phyloP scores from a whole-genome alignment of 2,329 filamentous ascomycete genomes.

The Fusarium heterosporum region DNA sequence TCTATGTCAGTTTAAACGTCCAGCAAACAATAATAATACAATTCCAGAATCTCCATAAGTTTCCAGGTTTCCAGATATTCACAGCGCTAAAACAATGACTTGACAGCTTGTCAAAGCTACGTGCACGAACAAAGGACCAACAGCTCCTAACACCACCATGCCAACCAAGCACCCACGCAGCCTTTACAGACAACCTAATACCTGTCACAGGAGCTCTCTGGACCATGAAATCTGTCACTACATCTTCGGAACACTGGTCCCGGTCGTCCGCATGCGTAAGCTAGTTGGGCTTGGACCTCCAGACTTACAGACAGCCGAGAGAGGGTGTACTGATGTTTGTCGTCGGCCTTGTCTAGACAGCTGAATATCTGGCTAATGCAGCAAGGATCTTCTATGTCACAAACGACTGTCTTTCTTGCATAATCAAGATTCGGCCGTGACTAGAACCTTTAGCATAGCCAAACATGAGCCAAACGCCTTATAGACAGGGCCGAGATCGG shows the following conservation, averaged over 20 bases:
- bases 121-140: background rate
- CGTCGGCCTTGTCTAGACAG: background rate
- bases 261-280: background rate
- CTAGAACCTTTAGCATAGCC: background rate
- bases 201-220: background rate
- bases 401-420: background rate
- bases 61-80: no score
- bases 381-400: background rate
- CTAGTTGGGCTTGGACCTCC: background rate
- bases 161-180: background rate
- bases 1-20: background rate
- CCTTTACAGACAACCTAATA: background rate
- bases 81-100: background rate
- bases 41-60: no score
- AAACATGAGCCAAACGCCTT: conserved; percentile 9
- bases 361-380: background rate
- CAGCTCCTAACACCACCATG: no score
- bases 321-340: conserved; percentile 2
- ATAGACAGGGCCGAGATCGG: background rate
- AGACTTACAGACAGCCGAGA: background rate
- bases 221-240: background rate
- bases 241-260: no score
- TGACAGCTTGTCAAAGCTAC: conserved; percentile 1
- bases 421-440: background rate
- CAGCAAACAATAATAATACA: no score